phyloP scores from a whole-genome alignment of 2,329 filamentous ascomycete genomes.

The Aspergillus costaricaensis region DNA sequence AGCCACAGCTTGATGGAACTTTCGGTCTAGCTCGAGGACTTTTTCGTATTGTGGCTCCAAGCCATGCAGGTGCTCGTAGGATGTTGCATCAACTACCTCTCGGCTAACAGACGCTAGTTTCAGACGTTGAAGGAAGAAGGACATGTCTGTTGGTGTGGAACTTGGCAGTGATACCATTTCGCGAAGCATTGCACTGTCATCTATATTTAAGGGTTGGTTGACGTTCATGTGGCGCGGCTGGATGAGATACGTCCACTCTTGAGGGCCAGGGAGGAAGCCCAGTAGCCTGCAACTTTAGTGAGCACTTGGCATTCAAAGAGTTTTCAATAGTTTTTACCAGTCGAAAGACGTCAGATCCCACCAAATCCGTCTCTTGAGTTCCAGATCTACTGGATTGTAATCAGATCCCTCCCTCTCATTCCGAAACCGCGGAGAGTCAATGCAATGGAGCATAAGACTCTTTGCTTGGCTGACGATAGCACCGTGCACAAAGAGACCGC shows the following conservation, averaged over 20 bases:
- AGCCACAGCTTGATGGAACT: conserved; percentile 33
- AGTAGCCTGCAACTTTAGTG: conserved; percentile 34
- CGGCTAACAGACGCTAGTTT: conserved; percentile 45
- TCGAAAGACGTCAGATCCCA: conserved; percentile 49
- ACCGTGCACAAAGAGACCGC: conserved; percentile 27
- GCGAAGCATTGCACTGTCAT: conserved; percentile 40
- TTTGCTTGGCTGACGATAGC: conserved; percentile 34
- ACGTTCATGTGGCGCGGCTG: conserved; percentile 46
- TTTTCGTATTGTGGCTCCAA: conserved; percentile 37
- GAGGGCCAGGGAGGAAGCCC: conserved; percentile 44
- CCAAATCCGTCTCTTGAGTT: conserved; percentile 46
- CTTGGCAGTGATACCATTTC: conserved; percentile 29
- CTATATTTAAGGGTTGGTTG: conserved; percentile 44
- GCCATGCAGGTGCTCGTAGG: conserved; percentile 28
- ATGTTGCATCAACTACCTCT: conserved; percentile 41
- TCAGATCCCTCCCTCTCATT: conserved; percentile 20
- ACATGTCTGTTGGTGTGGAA: conserved; percentile 46
- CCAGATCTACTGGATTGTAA: conserved; percentile 31
- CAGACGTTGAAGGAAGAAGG: conserved; percentile 48
- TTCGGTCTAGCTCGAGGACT: conserved; percentile 42
- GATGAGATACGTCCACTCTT: conserved; percentile 48
- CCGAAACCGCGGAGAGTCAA: conserved; percentile 30
- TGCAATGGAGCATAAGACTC: conserved; percentile 38
- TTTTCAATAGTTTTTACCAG: conserved; percentile 34
- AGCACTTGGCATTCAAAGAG: no score